Conservation (phyloP, 108 stramenopile genomes). For the Parietichytrium sp. region DNA sequence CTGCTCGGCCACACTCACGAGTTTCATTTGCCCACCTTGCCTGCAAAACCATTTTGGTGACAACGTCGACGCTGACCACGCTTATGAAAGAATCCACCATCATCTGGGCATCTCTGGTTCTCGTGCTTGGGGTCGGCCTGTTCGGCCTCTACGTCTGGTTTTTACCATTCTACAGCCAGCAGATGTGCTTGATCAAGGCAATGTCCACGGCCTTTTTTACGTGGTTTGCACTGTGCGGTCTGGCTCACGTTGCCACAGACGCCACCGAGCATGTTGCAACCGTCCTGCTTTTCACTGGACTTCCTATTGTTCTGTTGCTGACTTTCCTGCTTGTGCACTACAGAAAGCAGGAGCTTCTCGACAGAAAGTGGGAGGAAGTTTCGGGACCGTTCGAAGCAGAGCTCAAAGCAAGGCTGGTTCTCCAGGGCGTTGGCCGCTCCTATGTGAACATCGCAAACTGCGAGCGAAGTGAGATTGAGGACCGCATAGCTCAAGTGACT, state of each 20-base stretch:
- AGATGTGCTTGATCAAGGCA: not conserved
- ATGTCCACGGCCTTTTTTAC: not conserved
- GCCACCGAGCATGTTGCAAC: no score
- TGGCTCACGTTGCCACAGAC: not conserved
- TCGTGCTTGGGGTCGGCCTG: no score
- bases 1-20: constrained; percentile 17
- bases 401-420: not conserved
- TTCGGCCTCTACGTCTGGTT: no score
- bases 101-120: no score
- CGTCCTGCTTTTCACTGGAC: not conserved
- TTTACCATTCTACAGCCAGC: not conserved
- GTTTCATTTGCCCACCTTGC: not conserved
- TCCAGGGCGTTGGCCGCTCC: no score
- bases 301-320: not conserved
- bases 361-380: not conserved
- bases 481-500: not conserved
- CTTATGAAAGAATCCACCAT: no score
- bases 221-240: not conserved
- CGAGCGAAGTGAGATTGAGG: no score
- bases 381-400: not conserved
- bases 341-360: not conserved
- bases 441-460: no score
- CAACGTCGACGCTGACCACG: no score
- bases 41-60: not conserved
- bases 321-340: not conserved